Evolutionary conservation across 2,329 filamentous ascomycete genomes (phyloP), one percentile per base, ranked within the genome.

Genomic region (Fusarium acutatum): DNA sequence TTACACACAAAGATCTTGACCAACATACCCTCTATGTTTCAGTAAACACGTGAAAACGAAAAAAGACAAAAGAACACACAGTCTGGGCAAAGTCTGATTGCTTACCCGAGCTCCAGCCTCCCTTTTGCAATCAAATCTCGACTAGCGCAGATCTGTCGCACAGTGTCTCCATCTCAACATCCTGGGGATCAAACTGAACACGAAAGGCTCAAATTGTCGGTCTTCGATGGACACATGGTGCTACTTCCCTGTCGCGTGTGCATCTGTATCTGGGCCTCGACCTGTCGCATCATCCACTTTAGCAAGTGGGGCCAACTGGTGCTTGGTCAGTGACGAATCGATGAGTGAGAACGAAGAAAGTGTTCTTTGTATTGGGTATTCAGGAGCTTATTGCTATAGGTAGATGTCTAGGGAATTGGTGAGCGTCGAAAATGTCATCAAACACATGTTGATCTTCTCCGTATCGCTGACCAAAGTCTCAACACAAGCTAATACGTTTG

Each of bases 81-180:
- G 35, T 26, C 64, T 64, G 67, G 26, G 50, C 43, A 43, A 47
- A 49, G 49, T 56, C 43, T 53, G 60, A 34, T 66, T 57, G 47
- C 40, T 64, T 47, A 44, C 53, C 67, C 60, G 50, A 54, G 34
- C 50, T 69, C 64, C 67, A 76, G 61, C 67, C 69, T 75, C 65
- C 71, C 50, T 69, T 78, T 74, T 69, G 54, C 70, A 78, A 75
- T 78, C 75, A 75, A 77, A 77, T 77, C 63, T 77, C 75, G 71
- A 64, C 66, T 77, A 77, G 75, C 73, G 76, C 53, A 78, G 74
- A 77, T 77, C 76, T 78, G 75, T 78, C 54, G 72, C 76, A 77
- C 76, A 75, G 71, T 78, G 69, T 71, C 52, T 63, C 66, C 64
- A 37, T 64, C 59, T 52, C 63, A 61, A 57, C 38, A 56, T 69